Base-by-base conservation (phyloP, 2,329 filamentous ascomycete species). In the Nemania serpens region DNA sequence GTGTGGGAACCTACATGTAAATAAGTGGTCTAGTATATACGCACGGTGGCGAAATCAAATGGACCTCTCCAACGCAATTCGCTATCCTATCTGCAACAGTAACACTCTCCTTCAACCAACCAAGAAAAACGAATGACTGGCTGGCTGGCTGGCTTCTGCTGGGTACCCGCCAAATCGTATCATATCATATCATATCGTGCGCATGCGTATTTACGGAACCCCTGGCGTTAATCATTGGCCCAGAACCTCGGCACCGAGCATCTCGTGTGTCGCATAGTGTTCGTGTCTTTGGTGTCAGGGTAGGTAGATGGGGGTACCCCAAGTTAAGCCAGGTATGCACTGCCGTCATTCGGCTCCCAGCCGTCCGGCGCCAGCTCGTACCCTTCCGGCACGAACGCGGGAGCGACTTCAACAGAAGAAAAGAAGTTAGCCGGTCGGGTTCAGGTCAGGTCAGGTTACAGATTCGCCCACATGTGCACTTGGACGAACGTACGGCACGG, bases 371-470 rank as follows among this genome's bases (percentile, higher is more conserved):
- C 67, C 18, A 71, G 65, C 53, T 68, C 68, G 13, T 67, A 70
- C 0, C 68, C 69, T 18, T 66, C 65, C 1, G 66, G 60, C 4
- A 68, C 66, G 46, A 73, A 72, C 7, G 66, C 71, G 22, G 71
- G 69, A 10, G 71, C 66, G 41, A 73, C 70, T 39, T 5, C 15
- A n/a, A 10, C 25, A 39, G 36, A n/a, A 12, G 36, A 39, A 39
- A n/a, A n/a, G 4, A 13, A 39, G 36, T 39, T 12, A 39, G 36
- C 4, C 3, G 15, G 4, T n/a, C 36, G 36, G 25, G 25, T 29
- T 29, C 25, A 29, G 25, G 25, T 29, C 25, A 29, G 25, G 25
- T 29, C 25, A n/a, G n/a, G n/a, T n/a, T n/a, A n/a, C n/a, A n/a
- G n/a, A n/a, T n/a, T n/a, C n/a, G n/a, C n/a, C n/a, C n/a, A n/a